Percentiles rank a stretch among this genome's conserved stretches.
phyloP scores from a whole-genome alignment of 768 basidiomycete species.

The Leccinum incarnatum region DNA sequence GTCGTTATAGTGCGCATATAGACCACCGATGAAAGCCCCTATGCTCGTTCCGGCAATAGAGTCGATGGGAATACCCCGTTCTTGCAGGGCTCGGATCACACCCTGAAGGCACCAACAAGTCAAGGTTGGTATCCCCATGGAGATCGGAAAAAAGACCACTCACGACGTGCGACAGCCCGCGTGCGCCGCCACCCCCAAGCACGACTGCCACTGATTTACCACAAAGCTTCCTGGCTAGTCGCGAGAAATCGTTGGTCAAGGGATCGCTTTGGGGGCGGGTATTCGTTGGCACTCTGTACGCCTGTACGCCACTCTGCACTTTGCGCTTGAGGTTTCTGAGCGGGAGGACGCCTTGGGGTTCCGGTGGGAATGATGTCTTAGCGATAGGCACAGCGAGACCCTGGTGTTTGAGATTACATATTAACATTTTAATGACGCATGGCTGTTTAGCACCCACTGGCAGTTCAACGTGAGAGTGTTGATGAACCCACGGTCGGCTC shows the following conservation, averaged over 20 bases:
- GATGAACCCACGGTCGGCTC: conserved; percentile 95
- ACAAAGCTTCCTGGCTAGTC: conserved; percentile 86
- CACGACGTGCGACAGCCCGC: conserved; percentile 76
- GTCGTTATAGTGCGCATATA: conserved; percentile 95
- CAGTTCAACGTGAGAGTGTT: conserved; percentile 93
- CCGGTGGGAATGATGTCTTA: conserved; percentile 63
- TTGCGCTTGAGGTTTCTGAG: conserved; percentile 91
- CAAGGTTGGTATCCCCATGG: conserved; percentile 9
- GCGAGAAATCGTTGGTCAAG: conserved; percentile 87
- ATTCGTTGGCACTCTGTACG: conserved; percentile 66
- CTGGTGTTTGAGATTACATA: conserved; percentile 37
- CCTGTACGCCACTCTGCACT: conserved; percentile 86
- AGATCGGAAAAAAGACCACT: conserved; percentile 25
- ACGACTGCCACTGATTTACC: conserved; percentile 93
- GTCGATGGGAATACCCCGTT: conserved; percentile 91
- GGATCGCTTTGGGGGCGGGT: conserved; percentile 72
- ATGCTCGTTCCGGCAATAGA: conserved; percentile 94
- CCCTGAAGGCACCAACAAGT: conserved; percentile 51
- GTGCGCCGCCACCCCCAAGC: conserved; percentile 95
- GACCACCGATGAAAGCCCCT: conserved; percentile 86
- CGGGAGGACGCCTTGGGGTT: conserved; percentile 84
- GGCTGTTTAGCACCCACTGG: conserved; percentile 48
- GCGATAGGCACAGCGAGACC: conserved; percentile 66
- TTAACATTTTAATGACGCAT: not conserved
- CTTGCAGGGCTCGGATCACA: conserved; percentile 88